Evolutionary conservation across 306 rosid genomes (phyloP), one percentile per base, ranked within the genome.

Genomic region (Quercus berberidifolia): DNA sequence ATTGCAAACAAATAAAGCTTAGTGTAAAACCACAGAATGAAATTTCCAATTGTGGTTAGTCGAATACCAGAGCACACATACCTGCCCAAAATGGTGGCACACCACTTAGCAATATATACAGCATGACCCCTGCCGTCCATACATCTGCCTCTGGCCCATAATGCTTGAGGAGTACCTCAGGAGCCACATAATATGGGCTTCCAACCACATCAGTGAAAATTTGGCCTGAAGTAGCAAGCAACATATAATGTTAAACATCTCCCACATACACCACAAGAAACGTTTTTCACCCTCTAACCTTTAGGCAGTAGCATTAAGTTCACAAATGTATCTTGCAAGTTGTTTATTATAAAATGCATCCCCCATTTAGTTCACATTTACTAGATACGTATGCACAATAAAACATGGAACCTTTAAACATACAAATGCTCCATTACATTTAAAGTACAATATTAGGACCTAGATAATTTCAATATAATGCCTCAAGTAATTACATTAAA

Each of bases 61-160:
- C 17, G 71, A 20, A 73, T 77, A 71, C 15, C 80, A 73, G 73
- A 55, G 38, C 46, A 69, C 38, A 74, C 74, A 67, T 82, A 94
- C 97, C 98, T 79, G 98, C 97, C 98, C 98, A 94, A 84, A 94
- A 94, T 17, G 98, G 98, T 0, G 98, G 98, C 79, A 93, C 98
- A 3, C 98, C 98, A 82, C 98, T 93, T 41, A 93, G 92, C 86
- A 93, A 79, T 74, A 93, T 93, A 81, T 93, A 93, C 41, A 93
- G 87, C 78, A 93, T 94, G 87, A 94, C 98, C 46, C 98, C 98
- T 0, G 98, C 97, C 13, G 98, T 94, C 98, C 98, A 94, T 18
- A 94, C 98, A 80, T 94, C 98, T 33, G 96, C 97, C 84, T 94
- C 97, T 23, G 91, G 97, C 18, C 98, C 98, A 87, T 94, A 94